Evolutionary conservation across 306 rosid genomes (phyloP).

Genomic region (Potentilla sterilis): DNA sequence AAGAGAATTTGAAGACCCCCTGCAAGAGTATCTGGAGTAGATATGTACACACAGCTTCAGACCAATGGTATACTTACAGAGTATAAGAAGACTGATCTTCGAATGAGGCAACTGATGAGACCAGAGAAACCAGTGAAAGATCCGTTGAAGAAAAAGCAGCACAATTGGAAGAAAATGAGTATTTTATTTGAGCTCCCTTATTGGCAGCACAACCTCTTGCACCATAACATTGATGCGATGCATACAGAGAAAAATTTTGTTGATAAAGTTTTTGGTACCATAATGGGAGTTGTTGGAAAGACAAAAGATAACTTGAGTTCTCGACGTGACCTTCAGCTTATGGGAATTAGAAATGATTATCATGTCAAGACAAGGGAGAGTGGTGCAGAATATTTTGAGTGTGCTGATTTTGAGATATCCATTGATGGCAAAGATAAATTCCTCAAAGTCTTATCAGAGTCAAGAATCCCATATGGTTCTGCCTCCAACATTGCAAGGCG

Average conservation of each 20-base stretch:
- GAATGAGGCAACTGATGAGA: no score
- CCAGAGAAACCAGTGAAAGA: no score
- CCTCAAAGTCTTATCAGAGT: background rate
- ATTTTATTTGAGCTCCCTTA: background rate
- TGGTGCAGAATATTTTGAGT: background rate
- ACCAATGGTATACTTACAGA: no score
- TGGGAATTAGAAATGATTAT: background rate
- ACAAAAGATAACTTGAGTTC: no score
- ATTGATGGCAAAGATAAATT: background rate
- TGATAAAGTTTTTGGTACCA: background rate
- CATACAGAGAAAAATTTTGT: background rate
- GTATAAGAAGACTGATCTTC: no score
- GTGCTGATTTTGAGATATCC: background rate
- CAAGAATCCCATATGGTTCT: no score
- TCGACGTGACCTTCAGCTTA: no score
- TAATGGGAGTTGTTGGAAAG: no score
- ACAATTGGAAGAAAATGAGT: background rate
- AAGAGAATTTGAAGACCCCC: no score
- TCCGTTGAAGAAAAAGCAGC: background rate
- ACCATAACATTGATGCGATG: background rate
- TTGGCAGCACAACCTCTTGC: background rate
- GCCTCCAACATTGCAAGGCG: no score
- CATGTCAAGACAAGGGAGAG: background rate
- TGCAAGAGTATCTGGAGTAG: no score
- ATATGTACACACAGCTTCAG: no score